Conservation (phyloP, 108 stramenopile species). For the Fistulifera solaris region DNA sequence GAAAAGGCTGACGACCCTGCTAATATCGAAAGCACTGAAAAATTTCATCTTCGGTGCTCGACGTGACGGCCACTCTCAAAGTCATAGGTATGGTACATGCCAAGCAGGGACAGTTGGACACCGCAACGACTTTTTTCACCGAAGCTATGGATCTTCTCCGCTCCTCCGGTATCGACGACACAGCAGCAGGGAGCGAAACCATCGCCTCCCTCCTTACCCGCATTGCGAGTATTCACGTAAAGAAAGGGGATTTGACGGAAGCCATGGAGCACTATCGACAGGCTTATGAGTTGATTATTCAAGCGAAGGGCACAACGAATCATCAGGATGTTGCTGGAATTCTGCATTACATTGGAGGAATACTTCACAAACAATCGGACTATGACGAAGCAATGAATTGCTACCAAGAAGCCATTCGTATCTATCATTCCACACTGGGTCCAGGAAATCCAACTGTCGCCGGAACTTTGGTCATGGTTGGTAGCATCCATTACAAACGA, state of each 20-base stretch:
- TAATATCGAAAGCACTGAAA: background rate
- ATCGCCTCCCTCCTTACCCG: slow-evolving; percentile 52
- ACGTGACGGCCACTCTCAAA: slow-evolving; percentile 69
- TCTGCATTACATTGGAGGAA: slow-evolving; percentile 70
- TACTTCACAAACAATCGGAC: slow-evolving; percentile 42
- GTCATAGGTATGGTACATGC: slow-evolving; percentile 72
- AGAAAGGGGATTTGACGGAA: slow-evolving; percentile 53
- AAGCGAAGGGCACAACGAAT: slow-evolving; percentile 44
- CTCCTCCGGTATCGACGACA: slow-evolving; percentile 28
- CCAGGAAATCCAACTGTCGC: slow-evolving; percentile 67
- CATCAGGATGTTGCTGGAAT: slow-evolving; percentile 72
- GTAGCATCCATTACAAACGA: slow-evolving; percentile 66
- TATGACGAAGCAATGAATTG: slow-evolving; percentile 67
- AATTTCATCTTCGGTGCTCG: slow-evolving; percentile 29
- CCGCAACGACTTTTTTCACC: slow-evolving; percentile 58
- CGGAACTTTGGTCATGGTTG: slow-evolving; percentile 70
- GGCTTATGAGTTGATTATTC: slow-evolving; percentile 58
- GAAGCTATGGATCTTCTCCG: slow-evolving; percentile 61
- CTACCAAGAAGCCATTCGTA: slow-evolving; percentile 71
- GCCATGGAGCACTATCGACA: slow-evolving; percentile 70
- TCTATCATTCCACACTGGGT: slow-evolving; percentile 64
- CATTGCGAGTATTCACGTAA: slow-evolving; percentile 61
- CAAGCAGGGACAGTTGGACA: slow-evolving; percentile 56
- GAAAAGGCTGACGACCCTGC: slow-evolving; percentile 4
- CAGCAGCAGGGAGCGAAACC: slow-evolving; percentile 28